These are phyloP conservation scores for Candida sp. DNA, from an alignment of 1,139 yeast genomes.

Conservation along the genomic window DNA sequence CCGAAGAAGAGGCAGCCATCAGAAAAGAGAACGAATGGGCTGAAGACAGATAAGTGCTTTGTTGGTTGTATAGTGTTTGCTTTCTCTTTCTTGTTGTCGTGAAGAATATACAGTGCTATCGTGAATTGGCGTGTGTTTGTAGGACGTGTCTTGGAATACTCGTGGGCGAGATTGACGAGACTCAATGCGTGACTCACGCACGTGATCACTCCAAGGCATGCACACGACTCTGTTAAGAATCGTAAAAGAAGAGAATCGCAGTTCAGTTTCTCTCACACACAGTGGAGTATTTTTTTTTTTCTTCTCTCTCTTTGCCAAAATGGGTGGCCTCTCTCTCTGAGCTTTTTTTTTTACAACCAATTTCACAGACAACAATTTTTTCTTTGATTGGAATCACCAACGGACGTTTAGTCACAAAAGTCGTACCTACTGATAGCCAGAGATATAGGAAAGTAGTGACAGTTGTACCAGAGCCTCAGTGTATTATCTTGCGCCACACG, in stretches of 20 bases:
- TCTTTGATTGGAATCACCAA: not conserved
- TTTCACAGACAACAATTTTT: constrained; percentile 1
- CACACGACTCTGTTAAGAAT: not conserved
- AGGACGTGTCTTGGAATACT: too few relatives aligned
- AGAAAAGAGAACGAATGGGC: constrained; percentile 99
- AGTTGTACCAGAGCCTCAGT: too few relatives aligned
- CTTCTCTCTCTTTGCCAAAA: not conserved
- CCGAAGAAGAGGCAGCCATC: constrained; percentile 98
- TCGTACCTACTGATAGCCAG: too few relatives aligned
- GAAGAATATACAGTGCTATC: not conserved
- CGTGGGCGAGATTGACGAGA: not conserved
- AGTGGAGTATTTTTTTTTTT: not conserved
- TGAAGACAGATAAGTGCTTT: constrained; percentile 72
- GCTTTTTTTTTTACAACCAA: constrained; percentile 2
- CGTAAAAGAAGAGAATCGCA: not conserved
- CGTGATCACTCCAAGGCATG: not conserved
- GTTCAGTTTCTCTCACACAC: not conserved
- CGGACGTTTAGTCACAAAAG: not conserved
- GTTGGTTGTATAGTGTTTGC: not conserved
- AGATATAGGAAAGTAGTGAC: too few relatives aligned
- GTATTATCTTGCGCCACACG: too few relatives aligned
- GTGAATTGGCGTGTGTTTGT: not conserved
- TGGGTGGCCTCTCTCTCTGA: not conserved
- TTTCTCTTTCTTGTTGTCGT: not conserved
- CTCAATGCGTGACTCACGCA: too few relatives aligned